A percentile compares a stretch with the other conserved stretches of the same genome.
phyloP scores from a whole-genome alignment of 352 stramenopile species.

The Plasmopara muralis region DNA sequence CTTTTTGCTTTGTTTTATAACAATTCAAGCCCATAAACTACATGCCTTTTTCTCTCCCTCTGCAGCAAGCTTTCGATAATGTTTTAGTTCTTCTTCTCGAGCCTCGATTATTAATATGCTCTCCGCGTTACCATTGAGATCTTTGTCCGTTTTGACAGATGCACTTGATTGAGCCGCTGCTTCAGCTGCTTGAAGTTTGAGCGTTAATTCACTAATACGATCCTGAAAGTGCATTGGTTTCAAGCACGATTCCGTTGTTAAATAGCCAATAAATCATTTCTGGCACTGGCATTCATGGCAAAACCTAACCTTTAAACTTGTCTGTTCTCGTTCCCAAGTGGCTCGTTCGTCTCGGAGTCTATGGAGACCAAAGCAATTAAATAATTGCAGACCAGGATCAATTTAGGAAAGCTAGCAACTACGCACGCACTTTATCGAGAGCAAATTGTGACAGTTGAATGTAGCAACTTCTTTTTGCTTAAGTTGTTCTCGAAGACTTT shows the following conservation, averaged over 20 bases:
- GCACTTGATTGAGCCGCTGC: conserved; percentile 26
- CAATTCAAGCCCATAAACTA: background rate
- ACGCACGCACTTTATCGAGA: conserved; percentile 41
- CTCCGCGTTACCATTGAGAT: conserved; percentile 14
- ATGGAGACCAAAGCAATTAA: background rate
- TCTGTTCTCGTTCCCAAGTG: conserved; percentile 43
- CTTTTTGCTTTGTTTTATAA: background rate
- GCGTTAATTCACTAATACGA: conserved; percentile 39
- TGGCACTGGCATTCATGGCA: background rate
- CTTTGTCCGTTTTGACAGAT: conserved; percentile 14
- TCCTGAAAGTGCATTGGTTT: conserved; percentile 18
- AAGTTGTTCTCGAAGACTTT: conserved; percentile 58
- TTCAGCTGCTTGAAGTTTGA: conserved; percentile 56
- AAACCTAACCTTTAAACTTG: conserved; percentile 31
- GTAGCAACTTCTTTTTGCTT: conserved; percentile 71
- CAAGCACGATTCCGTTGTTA: too few species aligned
- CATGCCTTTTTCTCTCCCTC: conserved; percentile 50
- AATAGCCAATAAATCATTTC: too few species aligned
- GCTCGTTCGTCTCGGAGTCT: conserved; percentile 58
- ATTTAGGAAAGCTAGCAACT: background rate
- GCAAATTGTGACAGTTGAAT: conserved; percentile 48
- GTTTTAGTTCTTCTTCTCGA: conserved; percentile 45
- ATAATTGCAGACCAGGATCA: background rate
- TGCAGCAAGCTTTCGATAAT: conserved; percentile 29
- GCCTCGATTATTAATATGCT: conserved; percentile 29